These are phyloP conservation scores for Pholiota adiposa DNA, from an alignment of 1,284 basidiomycete genomes.

Conservation along the genomic window DNA sequence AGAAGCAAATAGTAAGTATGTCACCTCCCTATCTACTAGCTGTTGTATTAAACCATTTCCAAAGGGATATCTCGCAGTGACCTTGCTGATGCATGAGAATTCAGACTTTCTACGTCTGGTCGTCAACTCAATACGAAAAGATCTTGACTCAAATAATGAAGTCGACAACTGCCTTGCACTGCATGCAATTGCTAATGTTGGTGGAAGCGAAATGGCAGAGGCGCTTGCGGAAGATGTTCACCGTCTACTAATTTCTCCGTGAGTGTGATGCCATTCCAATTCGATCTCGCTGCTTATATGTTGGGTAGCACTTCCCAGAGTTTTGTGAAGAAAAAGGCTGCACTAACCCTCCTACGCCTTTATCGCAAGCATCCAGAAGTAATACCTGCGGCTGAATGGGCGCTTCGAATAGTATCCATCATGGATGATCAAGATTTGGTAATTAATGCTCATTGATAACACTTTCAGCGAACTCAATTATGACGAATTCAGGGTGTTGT, in stretches of 20 bases:
- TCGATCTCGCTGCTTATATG: conserved; percentile 14
- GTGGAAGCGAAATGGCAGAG: conserved; percentile 98
- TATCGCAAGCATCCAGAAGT: conserved; percentile 97
- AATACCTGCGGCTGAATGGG: conserved; percentile 95
- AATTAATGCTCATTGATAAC: conserved; percentile 13
- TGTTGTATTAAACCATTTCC: conserved; percentile 9
- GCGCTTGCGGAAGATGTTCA: conserved; percentile 93
- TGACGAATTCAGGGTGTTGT: conserved; percentile 78
- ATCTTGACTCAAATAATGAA: conserved; percentile 94
- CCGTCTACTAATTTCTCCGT: conserved; percentile 95
- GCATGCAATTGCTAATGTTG: conserved; percentile 98
- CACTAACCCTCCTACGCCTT: conserved; percentile 88
- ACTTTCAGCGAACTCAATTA: conserved; percentile 12
- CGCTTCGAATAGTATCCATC: conserved; percentile 89
- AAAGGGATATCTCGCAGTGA: conserved; percentile 96
- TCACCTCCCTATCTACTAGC: background rate
- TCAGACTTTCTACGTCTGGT: conserved; percentile 95
- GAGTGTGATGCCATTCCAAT: conserved; percentile 35
- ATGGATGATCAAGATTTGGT: conserved; percentile 94
- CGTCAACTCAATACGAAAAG: conserved; percentile 98
- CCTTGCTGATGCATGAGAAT: conserved; percentile 97
- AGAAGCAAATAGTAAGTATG: conserved; percentile 94
- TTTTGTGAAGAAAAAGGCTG: conserved; percentile 99
- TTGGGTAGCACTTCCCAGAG: conserved; percentile 82
- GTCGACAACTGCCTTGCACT: conserved; percentile 96